Conservation (phyloP, 495 filamentous ascomycete species). For the Penicillium bialowiezense region DNA sequence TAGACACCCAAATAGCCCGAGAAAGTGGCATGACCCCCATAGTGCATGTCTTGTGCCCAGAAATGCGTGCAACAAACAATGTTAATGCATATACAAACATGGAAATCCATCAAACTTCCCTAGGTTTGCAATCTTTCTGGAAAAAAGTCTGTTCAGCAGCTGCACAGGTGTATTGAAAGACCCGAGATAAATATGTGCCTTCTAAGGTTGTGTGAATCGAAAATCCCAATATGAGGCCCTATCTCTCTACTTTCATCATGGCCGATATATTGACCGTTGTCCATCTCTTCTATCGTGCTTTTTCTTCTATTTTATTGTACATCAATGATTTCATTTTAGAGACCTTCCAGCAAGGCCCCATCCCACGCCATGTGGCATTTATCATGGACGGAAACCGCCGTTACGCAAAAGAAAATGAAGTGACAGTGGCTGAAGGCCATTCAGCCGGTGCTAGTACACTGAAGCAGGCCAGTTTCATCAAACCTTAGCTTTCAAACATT, state of each 20-base stretch:
- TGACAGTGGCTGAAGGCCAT: neutral
- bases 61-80: neutral
- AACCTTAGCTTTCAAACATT: neutral
- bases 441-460: neutral
- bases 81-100: neutral
- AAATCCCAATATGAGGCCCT: no score
- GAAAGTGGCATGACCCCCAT: neutral
- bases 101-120: neutral
- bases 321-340: neutral
- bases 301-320: neutral
- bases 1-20: neutral
- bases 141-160: no score
- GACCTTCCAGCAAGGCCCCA: constrained; percentile 56
- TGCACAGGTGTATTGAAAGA: no score
- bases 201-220: no score
- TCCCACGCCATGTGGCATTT: constrained; percentile 81
- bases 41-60: neutral
- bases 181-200: no score
- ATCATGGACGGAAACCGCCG: constrained; percentile 89
- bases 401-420: constrained; percentile 49
- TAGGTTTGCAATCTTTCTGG: no score
- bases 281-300: neutral
- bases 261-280: neutral
- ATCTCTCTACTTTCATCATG: no score
- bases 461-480: neutral